A percentile compares a stretch with the other conserved stretches of the same genome.
Evolutionary conservation across 2,329 filamentous ascomycete species (phyloP).

Genomic region (Colletotrichum simmondsii): DNA sequence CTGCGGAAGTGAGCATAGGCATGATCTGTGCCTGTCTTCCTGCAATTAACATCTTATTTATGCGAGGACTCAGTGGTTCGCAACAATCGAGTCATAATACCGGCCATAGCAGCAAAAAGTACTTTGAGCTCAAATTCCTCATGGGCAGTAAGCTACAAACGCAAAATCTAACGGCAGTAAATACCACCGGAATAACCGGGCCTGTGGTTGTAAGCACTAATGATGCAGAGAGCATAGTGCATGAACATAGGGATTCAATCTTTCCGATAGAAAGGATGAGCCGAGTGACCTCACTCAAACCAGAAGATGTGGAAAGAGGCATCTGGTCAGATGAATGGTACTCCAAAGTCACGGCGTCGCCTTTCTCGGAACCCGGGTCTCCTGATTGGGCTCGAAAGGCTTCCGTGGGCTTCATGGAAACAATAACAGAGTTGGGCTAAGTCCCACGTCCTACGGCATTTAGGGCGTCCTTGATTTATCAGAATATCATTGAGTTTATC

Average conservation of each 20-base stretch:
- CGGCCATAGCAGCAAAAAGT: background rate
- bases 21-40: constrained; percentile 46
- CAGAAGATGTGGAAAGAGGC: background rate
- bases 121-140: constrained; percentile 22
- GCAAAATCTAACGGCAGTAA: background rate
- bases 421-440: background rate
- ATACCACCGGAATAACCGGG: background rate
- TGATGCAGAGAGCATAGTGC: background rate
- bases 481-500: too few relatives aligned
- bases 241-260: background rate
- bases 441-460: background rate
- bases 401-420: background rate
- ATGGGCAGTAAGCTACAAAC: constrained; percentile 23
- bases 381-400: background rate
- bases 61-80: background rate
- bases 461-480: too few relatives aligned
- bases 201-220: background rate
- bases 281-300: background rate
- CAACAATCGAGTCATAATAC: background rate
- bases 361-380: background rate
- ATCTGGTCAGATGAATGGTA: background rate
- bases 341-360: background rate
- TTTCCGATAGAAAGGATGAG: constrained; percentile 2
- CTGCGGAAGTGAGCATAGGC: constrained; percentile 45
- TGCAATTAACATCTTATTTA: constrained; percentile 36